phyloP scores from a whole-genome alignment of 2,329 filamentous ascomycete species.

The Daldinia sp. region DNA sequence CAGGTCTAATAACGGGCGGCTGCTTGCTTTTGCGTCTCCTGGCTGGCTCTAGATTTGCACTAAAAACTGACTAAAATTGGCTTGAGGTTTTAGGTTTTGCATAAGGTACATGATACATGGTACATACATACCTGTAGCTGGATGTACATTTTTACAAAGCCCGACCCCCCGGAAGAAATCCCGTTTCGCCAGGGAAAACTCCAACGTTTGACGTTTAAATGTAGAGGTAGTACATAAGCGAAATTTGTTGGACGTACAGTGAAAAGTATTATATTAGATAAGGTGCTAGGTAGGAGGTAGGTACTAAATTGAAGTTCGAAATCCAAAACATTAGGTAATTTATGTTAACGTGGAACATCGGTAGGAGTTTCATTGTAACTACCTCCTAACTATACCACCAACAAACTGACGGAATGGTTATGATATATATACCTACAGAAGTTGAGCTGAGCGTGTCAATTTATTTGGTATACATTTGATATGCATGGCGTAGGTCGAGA shows the following conservation, averaged over 20 bases:
- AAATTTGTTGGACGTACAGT: neutral
- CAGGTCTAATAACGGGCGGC: neutral
- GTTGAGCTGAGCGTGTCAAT: neutral
- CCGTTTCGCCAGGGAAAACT: slow-evolving; percentile 4
- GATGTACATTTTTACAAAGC: neutral
- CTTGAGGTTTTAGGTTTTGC: slow-evolving; percentile 3
- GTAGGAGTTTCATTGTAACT: neutral
- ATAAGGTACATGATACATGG: too few species aligned
- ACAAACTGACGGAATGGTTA: neutral
- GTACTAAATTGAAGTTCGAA: neutral
- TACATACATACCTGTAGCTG: too few species aligned
- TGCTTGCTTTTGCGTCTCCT: neutral
- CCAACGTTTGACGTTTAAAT: neutral
- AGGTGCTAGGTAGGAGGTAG: too few species aligned
- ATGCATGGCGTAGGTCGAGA: neutral
- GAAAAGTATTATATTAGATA: neutral
- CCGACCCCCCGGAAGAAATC: slow-evolving; percentile 7
- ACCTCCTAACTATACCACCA: too few species aligned
- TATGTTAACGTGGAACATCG: neutral
- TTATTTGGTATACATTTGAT: neutral
- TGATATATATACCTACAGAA: neutral
- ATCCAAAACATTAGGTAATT: neutral
- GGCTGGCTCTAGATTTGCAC: neutral
- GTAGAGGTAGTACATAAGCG: neutral
- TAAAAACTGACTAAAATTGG: neutral